Conservation (phyloP, 2,329 filamentous ascomycete genomes). For the Dactylonectria estremocensis region DNA sequence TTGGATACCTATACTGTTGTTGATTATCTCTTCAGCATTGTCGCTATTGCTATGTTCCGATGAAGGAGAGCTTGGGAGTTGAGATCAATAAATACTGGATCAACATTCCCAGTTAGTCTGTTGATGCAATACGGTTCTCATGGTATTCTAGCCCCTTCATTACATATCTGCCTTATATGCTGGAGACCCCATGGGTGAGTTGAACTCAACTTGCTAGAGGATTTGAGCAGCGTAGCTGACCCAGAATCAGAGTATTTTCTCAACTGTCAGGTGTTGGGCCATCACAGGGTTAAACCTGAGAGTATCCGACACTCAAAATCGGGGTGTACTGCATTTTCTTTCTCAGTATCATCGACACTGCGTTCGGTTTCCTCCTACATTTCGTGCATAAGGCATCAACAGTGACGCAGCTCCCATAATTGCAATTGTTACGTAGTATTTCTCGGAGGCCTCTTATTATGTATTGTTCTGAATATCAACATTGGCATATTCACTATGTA, state of each 20-base stretch:
- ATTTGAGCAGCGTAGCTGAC: too few relatives aligned
- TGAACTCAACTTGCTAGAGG: too few relatives aligned
- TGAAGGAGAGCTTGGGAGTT: too few relatives aligned
- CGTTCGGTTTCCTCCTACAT: constrained; percentile 36
- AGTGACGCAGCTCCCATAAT: constrained; percentile 36
- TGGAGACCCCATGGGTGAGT: constrained; percentile 14
- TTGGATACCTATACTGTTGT: too few relatives aligned
- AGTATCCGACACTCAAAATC: constrained; percentile 21
- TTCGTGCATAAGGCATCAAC: constrained; percentile 28
- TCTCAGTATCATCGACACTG: constrained; percentile 37
- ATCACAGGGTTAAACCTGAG: constrained; percentile 35
- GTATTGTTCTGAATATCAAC: too few relatives aligned
- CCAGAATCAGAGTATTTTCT: constrained; percentile 18
- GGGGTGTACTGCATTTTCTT: constrained; percentile 38
- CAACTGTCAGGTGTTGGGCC: background rate
- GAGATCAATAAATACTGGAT: too few relatives aligned
- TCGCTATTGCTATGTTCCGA: too few relatives aligned
- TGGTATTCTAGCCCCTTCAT: background rate
- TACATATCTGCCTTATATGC: background rate
- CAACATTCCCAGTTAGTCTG: background rate
- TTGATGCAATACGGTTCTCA: background rate
- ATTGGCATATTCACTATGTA: background rate
- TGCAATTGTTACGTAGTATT: constrained; percentile 24
- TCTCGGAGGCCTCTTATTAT: background rate
- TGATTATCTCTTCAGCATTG: too few relatives aligned